Evolutionary conservation across 2,329 filamentous ascomycete species (phyloP), one percentile per base, ranked within the genome.

Genomic region (Aspergillus sp.): DNA sequence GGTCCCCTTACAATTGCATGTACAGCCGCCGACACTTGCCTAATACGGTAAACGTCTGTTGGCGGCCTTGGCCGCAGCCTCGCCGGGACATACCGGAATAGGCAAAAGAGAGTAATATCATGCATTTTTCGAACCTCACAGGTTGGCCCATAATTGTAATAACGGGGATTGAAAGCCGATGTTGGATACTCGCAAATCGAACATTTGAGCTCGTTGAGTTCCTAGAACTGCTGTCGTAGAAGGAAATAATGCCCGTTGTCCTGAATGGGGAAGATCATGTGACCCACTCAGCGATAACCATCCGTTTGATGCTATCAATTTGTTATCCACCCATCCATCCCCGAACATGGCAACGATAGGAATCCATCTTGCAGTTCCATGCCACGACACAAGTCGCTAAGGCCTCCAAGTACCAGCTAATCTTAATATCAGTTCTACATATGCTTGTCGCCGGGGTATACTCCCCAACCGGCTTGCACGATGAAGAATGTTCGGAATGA

Each of bases 401-500:
- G 10, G 5, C 32, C 32, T 5, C 5, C 32, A 36, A 36, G 11
- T 36, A 36, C 32, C 32, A 36, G 11, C n/a, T 17, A 21, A 42
- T 41, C 17, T 19, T 19, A 2, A 10, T 4, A 42, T 2, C 5
- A 21, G 17, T 11, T 19, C 10, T 42, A 21, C 19, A 13, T 3
- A 42, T 10, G 39, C 8, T 19, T 19, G 1, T 3, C 8, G n/a
- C 39, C 10, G 17, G 39, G n/a, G 19, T 42, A 42, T 42, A 36
- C 1, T 42, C 17, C 39, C n/a, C n/a, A 19, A 42, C 39, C 8
- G 17, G 39, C 39, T 2, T 21, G 2, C 23, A 42, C n/a, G 2
- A 58, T 44, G 57, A 48, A 30, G 38, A 64, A 66, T 30, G 47
- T 66, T 47, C 62, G 62, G 5, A 63, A 64, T 21, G 54, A 64